A percentile compares a stretch with the other conserved stretches of the same genome.
These are phyloP conservation scores for Entomortierella chlamydospora DNA, from an alignment of 192 early-diverging fungal genomes.

Conservation along the genomic window DNA sequence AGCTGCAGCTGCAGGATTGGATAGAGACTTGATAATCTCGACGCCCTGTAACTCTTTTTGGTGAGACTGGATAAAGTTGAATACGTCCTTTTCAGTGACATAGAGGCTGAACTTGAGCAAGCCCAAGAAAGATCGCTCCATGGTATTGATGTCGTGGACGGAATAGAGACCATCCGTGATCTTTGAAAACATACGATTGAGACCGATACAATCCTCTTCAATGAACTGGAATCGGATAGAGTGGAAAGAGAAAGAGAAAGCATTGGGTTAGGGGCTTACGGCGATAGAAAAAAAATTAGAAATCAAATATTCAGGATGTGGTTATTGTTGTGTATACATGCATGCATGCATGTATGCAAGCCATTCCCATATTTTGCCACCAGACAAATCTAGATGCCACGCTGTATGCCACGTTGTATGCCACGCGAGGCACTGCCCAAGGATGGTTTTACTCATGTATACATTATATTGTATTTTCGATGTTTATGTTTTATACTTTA, in stretches of 20 bases:
- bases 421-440: conserved; percentile 4
- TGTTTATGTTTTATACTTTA: too few species aligned
- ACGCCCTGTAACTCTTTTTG: conserved; percentile 42
- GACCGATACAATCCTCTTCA: conserved; percentile 48
- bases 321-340: too few species aligned
- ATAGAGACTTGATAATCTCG: conserved; percentile 23
- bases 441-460: not conserved
- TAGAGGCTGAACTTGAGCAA: conserved; percentile 66
- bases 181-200: conserved; percentile 47
- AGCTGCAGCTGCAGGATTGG: conserved; percentile 19
- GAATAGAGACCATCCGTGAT: conserved; percentile 65
- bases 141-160: conserved; percentile 64
- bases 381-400: not conserved
- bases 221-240: conserved; percentile 19
- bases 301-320: too few species aligned
- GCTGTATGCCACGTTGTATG: not conserved
- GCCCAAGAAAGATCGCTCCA: conserved; percentile 69
- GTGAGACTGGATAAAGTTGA: conserved; percentile 54
- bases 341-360: too few species aligned
- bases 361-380: not conserved
- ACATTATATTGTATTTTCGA: too few species aligned
- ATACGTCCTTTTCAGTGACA: conserved; percentile 62
- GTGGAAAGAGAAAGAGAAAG: not conserved
- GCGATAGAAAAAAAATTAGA: too few species aligned
- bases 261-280: not conserved